These are phyloP conservation scores for Ceratocystis alfenasii DNA, from an alignment of 2,329 filamentous ascomycete genomes.

Conservation along the genomic window DNA sequence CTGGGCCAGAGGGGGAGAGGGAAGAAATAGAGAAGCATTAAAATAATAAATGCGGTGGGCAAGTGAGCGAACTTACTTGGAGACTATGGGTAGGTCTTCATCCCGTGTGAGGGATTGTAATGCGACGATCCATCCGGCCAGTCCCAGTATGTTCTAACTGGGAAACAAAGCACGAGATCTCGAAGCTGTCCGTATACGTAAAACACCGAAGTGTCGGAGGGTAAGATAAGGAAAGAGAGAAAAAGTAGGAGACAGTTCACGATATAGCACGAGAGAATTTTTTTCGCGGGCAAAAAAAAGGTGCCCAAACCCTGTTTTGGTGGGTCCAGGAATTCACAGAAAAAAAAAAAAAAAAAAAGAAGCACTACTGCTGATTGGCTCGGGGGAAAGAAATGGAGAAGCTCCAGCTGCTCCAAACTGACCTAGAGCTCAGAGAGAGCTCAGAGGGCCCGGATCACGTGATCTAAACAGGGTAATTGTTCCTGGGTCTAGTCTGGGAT, in stretches of 20 bases:
- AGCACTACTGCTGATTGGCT: not conserved
- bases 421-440: not conserved
- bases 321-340: not conserved
- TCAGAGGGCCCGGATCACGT: not conserved
- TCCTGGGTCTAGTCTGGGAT: not conserved
- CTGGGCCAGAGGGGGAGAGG: not conserved
- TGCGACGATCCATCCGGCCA: constrained; percentile 17
- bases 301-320: constrained; percentile 3
- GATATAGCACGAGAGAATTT: not conserved
- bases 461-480: not conserved
- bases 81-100: constrained; percentile 12
- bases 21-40: constrained; percentile 9
- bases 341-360: not conserved
- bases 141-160: constrained; percentile 14
- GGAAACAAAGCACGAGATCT: constrained; percentile 9
- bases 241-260: not conserved
- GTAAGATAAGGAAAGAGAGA: not conserved
- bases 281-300: not conserved
- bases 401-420: not conserved
- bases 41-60: not conserved
- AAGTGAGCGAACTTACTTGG: not conserved
- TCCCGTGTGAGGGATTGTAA: constrained; percentile 20
- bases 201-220: not conserved
- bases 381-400: not conserved
- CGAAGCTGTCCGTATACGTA: not conserved